These are phyloP conservation scores for Plasmodium malariae DNA, from an alignment of 169 alveolate genomes.

Conservation along the genomic window DNA sequence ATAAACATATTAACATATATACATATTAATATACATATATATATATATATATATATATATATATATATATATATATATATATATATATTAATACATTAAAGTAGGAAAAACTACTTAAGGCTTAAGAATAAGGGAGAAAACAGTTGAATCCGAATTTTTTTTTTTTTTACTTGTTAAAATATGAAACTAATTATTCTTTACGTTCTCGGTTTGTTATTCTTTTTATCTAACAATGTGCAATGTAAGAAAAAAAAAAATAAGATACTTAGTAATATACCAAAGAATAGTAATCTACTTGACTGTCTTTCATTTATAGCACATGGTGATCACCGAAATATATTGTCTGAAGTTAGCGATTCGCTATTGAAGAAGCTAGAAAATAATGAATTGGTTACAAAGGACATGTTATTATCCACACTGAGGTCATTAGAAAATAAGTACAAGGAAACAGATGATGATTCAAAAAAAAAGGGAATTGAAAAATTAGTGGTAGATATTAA, in stretches of 20 bases:
- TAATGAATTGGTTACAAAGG: constrained; percentile 36
- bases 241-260: constrained; percentile 40
- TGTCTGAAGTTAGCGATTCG: constrained; percentile 2
- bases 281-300: constrained; percentile 12
- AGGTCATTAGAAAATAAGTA: constrained; percentile 22
- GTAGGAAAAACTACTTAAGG: no score
- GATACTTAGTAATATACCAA: constrained; percentile 10
- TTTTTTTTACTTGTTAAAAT: constrained; percentile 11
- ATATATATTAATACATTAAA: no score
- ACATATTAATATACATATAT: no score
- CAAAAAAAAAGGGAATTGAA: constrained; percentile 28
- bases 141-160: no score
- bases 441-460: constrained; percentile 16
- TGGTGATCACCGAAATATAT: constrained; percentile 11
- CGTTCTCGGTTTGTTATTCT: constrained; percentile 22
- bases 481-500: constrained; percentile 24
- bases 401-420: constrained; percentile 21
- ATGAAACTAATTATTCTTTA: constrained; percentile 27
- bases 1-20: no score
- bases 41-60: no score
- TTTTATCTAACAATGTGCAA: constrained; percentile 21
- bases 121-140: no score
- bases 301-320: constrained; percentile 16
- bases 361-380: constrained; percentile 6
- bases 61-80: no score